Evolutionary conservation across 2,329 filamentous ascomycete genomes (phyloP), one percentile per base, ranked within the genome.

Genomic region (Penicillium sp.): DNA sequence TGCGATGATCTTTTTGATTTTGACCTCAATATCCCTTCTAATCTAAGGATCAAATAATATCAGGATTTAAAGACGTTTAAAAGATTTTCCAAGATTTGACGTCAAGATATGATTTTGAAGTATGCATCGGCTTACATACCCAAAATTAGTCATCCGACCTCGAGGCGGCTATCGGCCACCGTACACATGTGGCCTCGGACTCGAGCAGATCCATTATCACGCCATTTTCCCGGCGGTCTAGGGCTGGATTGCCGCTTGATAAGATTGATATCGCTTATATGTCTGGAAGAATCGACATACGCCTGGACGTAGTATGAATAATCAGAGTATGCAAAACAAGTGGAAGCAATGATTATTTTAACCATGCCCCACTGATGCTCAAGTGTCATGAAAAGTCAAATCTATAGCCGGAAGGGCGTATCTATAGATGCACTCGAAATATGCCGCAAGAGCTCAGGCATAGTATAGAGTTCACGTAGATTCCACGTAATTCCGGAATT

Each of bases 221-320:
- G 31, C 46, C 46, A 49, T 49, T 9, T 46, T 12, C 45, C 46
- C 9, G 35, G 31, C 31, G 46, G 46, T 49, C 46, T 49, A 49
- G 46, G 22, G 46, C 45, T 26, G 31, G 31, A 49, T 37, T 31
- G 23, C 15, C 31, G 44, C 8, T 29, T 49, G 46, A 49, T 49
- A 49, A 49, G 46, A 49, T 49, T 49, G 46, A 49, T 49, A 33
- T 37, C 25, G 26, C 18, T 46, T 26, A 31, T 12, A 29, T 8
- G 44, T 22, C n/a, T 44, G 23, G 41, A 18, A 25, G 15, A 22
- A 14, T 18, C 33, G 33, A 37, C n/a, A 12, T 40, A 2, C 33
- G n/a, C n/a, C 33, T 37, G 33, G n/a, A 31, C 2, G n/a, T 9
- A 18, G 15, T 37, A 37, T 37, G 7, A n/a, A n/a, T 37, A 37